Conservation (phyloP, 2,329 filamentous ascomycete species). For the Stromatinia cepivora region DNA sequence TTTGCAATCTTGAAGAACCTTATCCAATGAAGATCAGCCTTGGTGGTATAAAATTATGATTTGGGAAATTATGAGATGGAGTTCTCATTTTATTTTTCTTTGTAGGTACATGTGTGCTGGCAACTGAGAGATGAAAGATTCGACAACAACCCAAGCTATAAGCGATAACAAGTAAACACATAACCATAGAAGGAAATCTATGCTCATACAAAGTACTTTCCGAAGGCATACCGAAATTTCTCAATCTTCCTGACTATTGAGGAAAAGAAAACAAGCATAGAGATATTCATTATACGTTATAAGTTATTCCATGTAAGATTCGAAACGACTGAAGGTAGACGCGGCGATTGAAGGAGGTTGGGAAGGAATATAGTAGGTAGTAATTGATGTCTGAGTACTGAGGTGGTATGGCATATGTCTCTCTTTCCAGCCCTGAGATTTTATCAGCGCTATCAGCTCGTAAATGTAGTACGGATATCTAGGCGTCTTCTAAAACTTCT, state of each 20-base stretch:
- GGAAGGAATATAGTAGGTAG: background rate
- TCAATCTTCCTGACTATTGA: background rate
- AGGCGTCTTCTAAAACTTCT: background rate
- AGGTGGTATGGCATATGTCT: background rate
- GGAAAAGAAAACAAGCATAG: background rate
- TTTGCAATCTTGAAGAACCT: background rate
- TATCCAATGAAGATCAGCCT: background rate
- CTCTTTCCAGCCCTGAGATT: constrained; percentile 3
- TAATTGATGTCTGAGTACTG: background rate
- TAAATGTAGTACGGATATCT: background rate
- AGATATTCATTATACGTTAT: background rate
- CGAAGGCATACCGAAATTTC: constrained; percentile 4
- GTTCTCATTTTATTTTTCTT: constrained; percentile 1
- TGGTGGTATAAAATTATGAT: constrained; percentile 2
- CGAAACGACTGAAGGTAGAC: background rate
- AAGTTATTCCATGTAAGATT: constrained; percentile 4
- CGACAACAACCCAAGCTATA: background rate
- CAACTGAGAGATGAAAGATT: constrained; percentile 6
- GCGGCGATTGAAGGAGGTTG: constrained; percentile 10
- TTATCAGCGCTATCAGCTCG: constrained; percentile 9
- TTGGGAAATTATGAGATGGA: constrained; percentile 16
- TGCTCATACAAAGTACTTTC: background rate
- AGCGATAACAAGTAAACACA: background rate
- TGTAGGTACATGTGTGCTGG: background rate
- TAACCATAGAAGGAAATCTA: background rate